A percentile compares a stretch with the other conserved stretches of the same genome.
phyloP scores from a whole-genome alignment of 176 grass and related monocot species.

The Phoenix dactylifera region DNA sequence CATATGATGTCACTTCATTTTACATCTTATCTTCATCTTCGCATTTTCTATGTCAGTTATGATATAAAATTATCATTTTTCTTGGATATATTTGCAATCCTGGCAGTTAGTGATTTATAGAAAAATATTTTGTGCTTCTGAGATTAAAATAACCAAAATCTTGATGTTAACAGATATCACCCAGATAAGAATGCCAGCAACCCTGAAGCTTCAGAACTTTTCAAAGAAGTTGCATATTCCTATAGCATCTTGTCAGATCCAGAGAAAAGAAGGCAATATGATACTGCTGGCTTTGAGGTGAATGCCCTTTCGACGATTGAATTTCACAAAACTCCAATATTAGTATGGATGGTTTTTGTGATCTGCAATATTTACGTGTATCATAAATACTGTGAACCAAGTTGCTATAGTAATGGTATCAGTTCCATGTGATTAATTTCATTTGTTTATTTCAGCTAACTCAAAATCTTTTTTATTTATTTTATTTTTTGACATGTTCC shows the following conservation, averaged over 20 bases:
- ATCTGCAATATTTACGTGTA: neutral
- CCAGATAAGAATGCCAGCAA: slow-evolving; percentile 96
- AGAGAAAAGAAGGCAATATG: slow-evolving; percentile 95
- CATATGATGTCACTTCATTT: no score
- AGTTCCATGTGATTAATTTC: no score
- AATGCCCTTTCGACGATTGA: neutral
- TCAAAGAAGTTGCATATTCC: slow-evolving; percentile 99
- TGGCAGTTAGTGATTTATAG: neutral
- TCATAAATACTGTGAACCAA: no score
- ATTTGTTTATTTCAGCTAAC: no score
- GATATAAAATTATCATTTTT: neutral
- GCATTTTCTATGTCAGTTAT: no score
- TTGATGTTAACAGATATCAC: slow-evolving; percentile 58
- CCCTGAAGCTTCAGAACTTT: slow-evolving; percentile 94
- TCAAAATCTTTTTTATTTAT: no score
- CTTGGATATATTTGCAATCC: neutral
- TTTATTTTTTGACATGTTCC: no score
- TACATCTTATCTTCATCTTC: no score
- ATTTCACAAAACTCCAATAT: neutral
- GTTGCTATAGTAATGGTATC: no score
- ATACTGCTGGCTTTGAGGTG: slow-evolving; percentile 98
- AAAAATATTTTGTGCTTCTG: neutral
- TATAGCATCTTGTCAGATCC: slow-evolving; percentile 98
- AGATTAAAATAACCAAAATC: slow-evolving; percentile 13
- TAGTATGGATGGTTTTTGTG: neutral